Base-by-base conservation (phyloP, 208 protist genomes). In the Crithidia sp. region DNA sequence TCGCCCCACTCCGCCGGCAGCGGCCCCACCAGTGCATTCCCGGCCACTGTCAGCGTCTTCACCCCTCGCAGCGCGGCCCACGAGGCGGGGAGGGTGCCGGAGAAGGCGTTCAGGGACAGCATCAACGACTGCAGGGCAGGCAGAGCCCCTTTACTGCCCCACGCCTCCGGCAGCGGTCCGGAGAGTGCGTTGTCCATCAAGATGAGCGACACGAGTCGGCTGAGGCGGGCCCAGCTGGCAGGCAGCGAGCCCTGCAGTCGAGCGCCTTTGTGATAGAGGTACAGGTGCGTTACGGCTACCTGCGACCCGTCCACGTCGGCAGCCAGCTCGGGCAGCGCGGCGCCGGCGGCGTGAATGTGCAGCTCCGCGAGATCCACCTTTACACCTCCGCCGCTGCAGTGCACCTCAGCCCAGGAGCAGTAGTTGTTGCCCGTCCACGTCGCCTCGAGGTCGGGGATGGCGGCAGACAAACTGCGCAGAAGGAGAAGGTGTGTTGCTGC, bases 401-500 rank as follows among this genome's bases (percentile, higher is more conserved):
- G 7, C 45, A 49, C 45, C 7, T 49, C 9, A 0, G 45, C 7
- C 45, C 45, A 49, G 9, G 13, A 36, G 55, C 55, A 59, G 55
- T 59, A 28, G 55, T 40, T 40, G 17, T 9, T 59, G 13, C 55
- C 55, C 6, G 55, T 40, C 55, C 55, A 59, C 55, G 28, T 6
- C 55, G 28, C 28, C 6, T 5, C 28, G 17, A 59, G 55, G 28
- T 19, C 40, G 5, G 17, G 17, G 28, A 40, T 19, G 17, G 40
- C 13, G 7, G 19, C 40, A 5, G 19, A 13, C 8, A 59, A 40
- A 8, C 8, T 7, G 6, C 8, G 57, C 57, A 62, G 40, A 14
- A 62, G 7, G 43, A 19, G 39, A 62, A 39, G 39, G 57, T 62
- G 57, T 62, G 47, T 12, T 8, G 16, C 57, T 47, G 57, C 40